Base-by-base conservation (phyloP, 2,329 filamentous ascomycete genomes). In the Pseudogymnoascus sp. region DNA sequence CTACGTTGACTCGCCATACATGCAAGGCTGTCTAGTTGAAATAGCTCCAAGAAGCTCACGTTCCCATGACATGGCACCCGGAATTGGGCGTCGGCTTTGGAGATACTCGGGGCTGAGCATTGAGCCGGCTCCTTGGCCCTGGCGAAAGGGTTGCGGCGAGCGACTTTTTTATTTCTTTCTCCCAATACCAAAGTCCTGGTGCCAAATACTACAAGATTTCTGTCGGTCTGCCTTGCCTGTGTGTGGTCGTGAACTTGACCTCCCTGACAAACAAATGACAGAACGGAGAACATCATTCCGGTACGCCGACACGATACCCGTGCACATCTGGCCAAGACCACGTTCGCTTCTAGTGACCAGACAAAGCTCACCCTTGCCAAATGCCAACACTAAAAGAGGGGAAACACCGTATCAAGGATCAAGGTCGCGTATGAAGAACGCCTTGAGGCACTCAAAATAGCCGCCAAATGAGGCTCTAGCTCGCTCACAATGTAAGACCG, bases 351-450 rank as follows among this genome's bases (percentile, higher is more conserved):
- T 11, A 33, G n/a, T 25, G 28, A 33, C 28, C 50, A 56, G 50
- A 31, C 11, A 33, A 56, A 56, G 50, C 50, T 56, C 10, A 56
- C 28, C 50, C 50, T 56, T 56, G 28, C 18, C 50, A 21, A 56
- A 56, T 56, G n/a, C 16, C 28, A 56, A 56, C 50, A 56, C 50
- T 21, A 56, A 56, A 56, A 56, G 28, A 35, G 28, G 50, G 50
- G 50, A 14, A 33, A 14, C 16, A 33, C 28, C 10, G 5, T 28
- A 56, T 21, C 28, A 56, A 33, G 28, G 50, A 56, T 18, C 28
- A 33, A 56, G n/a, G 10, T 56, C 28, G 28, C 50, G 50, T 8
- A 56, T 56, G 28, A 8, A 56, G 28, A 35, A 56, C 6, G 50
- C 28, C 28, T 56, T 21, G 50, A 35, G n/a, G 28, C 50, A 56